A percentile compares a stretch with the other conserved stretches of the same genome.
These are phyloP conservation scores for Lactarius evosmus DNA, from an alignment of 768 basidiomycete genomes.

Conservation along the genomic window DNA sequence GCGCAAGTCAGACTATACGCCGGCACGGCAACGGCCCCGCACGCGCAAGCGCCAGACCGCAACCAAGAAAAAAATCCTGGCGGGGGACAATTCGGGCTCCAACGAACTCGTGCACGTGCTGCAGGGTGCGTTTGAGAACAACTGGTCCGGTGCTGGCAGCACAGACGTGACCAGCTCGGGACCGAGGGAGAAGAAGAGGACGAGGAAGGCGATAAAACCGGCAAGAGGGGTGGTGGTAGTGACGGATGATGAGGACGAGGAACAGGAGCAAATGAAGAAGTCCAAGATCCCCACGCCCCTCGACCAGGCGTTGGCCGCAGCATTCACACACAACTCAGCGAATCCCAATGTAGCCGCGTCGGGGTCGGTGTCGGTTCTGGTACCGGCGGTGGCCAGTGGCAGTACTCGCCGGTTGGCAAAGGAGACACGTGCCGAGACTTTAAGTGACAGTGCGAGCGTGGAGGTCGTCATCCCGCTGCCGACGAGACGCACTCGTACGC, in stretches of 20 bases:
- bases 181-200: background rate
- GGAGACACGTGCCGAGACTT: too few relatives aligned
- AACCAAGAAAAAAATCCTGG: background rate
- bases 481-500: conserved; percentile 1
- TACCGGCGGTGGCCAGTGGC: background rate
- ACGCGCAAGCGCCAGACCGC: background rate
- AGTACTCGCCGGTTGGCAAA: background rate
- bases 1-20: conserved; percentile 7
- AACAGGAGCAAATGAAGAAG: background rate
- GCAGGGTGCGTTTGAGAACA: conserved; percentile 14
- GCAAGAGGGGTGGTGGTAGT: background rate
- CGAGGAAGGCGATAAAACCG: background rate
- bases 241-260: background rate
- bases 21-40: background rate
- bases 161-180: background rate
- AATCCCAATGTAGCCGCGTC: background rate
- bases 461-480: background rate
- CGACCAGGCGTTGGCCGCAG: background rate
- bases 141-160: background rate
- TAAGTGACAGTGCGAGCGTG: background rate
- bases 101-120: conserved; percentile 1
- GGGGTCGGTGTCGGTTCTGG: too few relatives aligned
- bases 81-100: conserved; percentile 3
- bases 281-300: background rate
- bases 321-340: conserved; percentile 14